Base-by-base conservation (phyloP, 2,329 filamentous ascomycete species). In the Xylaria polymorpha region DNA sequence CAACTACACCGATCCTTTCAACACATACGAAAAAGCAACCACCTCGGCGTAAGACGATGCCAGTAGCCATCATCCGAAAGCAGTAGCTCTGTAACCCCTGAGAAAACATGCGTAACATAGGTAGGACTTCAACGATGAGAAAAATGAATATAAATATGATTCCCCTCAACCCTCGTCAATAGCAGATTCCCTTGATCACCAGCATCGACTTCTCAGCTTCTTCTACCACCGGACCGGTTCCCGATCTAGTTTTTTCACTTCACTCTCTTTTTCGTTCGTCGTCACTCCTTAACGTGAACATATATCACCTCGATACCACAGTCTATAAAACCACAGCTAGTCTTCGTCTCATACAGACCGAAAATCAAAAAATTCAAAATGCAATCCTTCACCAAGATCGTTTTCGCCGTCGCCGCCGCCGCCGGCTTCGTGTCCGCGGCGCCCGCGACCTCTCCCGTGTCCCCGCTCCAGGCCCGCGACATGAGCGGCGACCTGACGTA, bases 381-480 rank as follows among this genome's bases (percentile, higher is more conserved):
- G 71, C 68, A 64, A 39, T 71, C 58, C 61, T 51, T 71, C 66
- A 62, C 48, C 64, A 66, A 65, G 56, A 63, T 71, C 67, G 32
- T 63, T 55, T 46, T 71, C 60, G 64, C 59, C 66, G 7, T 68
- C 51, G 53, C 50, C 62, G 69, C 69, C 44, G 82, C 78, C 1
- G 84, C 75, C 63, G 84, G 68, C 2, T 83, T 84, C 0, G 83
- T 82, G 0, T 84, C 76, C 7, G 85, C 74, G 46, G 84, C 83
- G 0, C 85, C 83, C 80, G 84, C 82, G 0, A 83, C 82, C 0
- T 77, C n/a, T n/a, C n/a, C n/a, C n/a, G n/a, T n/a, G n/a, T n/a
- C 73, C 15, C 53, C 77, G 84, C 82, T 20, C 2, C 44, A 18
- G 55, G 22, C 56, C 46, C 63, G 43, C 41, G 35, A 35, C 55